Evolutionary conservation across 73 alveolate genomes (phyloP), one percentile per base, ranked within the genome.

Genomic region (Paraurostyla sp.): DNA sequence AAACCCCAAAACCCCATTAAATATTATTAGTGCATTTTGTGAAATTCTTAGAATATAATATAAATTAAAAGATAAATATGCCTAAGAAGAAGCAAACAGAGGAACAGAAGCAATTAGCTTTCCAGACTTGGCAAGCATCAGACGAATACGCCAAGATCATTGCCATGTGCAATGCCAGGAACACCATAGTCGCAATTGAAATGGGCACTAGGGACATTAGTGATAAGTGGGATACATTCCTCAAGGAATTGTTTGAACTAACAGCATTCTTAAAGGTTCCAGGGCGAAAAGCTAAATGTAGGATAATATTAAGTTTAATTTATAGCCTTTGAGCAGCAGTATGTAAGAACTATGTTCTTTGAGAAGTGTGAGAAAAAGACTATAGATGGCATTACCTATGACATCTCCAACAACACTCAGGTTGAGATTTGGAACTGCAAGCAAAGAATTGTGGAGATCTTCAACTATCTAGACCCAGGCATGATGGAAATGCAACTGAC

Each of bases 371-470:
- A 87, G 73, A 54, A 87, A 32, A 75, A 46, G 49, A 27, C 35
- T 18, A 87, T 87, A 11, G 93, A 87, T 52, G 93, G 93, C n/a
- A 36, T 23, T 3, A 30, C 58, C 23, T 87, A 27, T 40, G 85
- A 50, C 16, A 40, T 87, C 65, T 20, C 89, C 48, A 87, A 54
- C 65, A 18, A 27, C 0, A 18, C 85, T 48, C 40, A 54, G 36
- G 93, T 87, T 9, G 93, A 87, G 33, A 75, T 49, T 29, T 87
- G 86, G 80, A 87, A 71, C 60, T 71, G 89, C 85, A 87, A 76
- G 36, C 3, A 18, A 25, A 30, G 22, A 40, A 27, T 87, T 42
- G 60, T 73, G 15, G 89, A 87, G n/a, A 42, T 87, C 76, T 71
- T 13, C 60, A 75, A 73, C 76, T 33, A 13, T 50, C 25, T 87